Evolutionary conservation across 306 rosid genomes (phyloP), one percentile per base, ranked within the genome.

Genomic region (Oxytropis ochrocephala): DNA sequence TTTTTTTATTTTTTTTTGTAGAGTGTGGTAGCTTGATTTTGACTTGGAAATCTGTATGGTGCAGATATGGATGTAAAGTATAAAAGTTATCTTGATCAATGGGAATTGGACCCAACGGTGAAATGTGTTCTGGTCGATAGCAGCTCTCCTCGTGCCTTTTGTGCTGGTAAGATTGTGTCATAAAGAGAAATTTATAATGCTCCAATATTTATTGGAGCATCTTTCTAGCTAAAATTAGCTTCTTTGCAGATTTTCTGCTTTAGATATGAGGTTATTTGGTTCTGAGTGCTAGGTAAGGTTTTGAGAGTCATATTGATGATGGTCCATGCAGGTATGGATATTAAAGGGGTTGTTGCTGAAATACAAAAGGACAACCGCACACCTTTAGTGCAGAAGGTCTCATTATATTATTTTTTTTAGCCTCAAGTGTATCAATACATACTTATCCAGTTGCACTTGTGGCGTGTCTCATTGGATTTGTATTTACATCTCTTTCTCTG

Each of bases 311-410:
- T 75, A 65, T 81, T 83, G 80, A 63, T 83, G 80, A 63, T 80
- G 93, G 80, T 80, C 72, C 71, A 80, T 94, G 97, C 96, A 88
- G 99, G 99, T 79, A 94, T 91, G 97, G 99, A 94, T 91, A 91
- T 91, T 85, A 94, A 94, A 89, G 97, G 99, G 86, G 96, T 94
- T 87, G 99, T 86, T 67, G 97, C 99, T 60, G 99, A 94, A 85
- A 91, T 94, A 68, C 96, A 75, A 78, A 89, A 84, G 95, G 96
- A 95, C 89, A 85, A 81, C 85, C 81, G 58, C 88, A 95, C 99
- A 42, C 86, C 96, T 89, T 96, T 95, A 80, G 97, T 95, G 81
- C 92, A 44, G 35, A 94, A 89, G 99, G 99, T 94, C 80, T 81
- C 70, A 75, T 53, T 78, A 81, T 64, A 42, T 59, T 44, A 73